phyloP scores from a whole-genome alignment of 352 stramenopile genomes.

The Globisporangium mamillatum region DNA sequence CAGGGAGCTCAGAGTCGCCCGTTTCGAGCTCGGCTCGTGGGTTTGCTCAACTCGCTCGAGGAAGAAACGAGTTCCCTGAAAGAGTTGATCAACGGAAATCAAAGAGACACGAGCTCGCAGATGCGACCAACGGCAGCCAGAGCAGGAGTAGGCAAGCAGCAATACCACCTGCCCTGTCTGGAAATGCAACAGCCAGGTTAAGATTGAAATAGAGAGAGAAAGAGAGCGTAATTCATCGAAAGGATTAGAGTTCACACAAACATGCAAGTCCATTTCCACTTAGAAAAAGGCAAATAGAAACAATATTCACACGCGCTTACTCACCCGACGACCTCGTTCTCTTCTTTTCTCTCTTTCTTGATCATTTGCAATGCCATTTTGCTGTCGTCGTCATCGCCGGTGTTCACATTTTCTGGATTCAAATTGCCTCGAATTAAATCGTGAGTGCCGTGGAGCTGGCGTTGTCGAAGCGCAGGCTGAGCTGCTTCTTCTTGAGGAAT shows the following conservation, averaged over 20 bases:
- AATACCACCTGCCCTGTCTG: conserved; percentile 5
- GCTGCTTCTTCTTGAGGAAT: conserved; percentile 88
- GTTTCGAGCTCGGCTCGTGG: conserved; percentile 57
- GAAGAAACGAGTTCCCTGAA: conserved; percentile 61
- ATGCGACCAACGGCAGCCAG: conserved; percentile 2
- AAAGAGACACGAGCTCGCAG: background rate
- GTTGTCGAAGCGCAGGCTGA: conserved; percentile 84
- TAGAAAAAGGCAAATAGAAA: background rate
- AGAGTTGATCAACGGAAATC: conserved; percentile 17
- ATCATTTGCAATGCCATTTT: background rate
- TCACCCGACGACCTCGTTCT: background rate
- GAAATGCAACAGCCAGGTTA: background rate
- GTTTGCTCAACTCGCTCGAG: conserved; percentile 63
- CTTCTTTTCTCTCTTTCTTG: background rate
- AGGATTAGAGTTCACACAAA: background rate
- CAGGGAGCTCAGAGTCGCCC: conserved; percentile 27
- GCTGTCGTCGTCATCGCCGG: background rate
- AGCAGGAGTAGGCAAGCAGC: background rate
- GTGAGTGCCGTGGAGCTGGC: conserved; percentile 80
- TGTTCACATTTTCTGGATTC: background rate
- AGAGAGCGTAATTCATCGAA: too few relatives aligned
- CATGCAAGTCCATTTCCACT: conserved; percentile 7
- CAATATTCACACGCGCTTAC: background rate
- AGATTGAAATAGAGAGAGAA: background rate
- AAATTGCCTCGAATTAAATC: conserved; percentile 39